Evolutionary conservation across 1,284 basidiomycete genomes (phyloP).

Genomic region (Nidula niveotomentosa): DNA sequence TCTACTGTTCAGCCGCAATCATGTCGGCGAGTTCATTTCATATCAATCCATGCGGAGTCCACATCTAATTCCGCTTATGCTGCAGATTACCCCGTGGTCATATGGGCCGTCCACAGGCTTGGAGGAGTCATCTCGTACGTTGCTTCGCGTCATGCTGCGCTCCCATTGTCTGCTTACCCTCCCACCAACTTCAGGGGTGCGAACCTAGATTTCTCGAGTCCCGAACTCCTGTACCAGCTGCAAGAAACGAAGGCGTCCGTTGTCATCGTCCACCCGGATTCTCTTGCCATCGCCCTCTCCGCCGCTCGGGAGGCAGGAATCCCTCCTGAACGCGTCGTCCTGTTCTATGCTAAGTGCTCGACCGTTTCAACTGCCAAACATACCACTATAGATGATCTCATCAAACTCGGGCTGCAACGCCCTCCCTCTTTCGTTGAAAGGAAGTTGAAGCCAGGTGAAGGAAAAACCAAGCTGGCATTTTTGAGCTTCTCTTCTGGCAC

Average conservation of each 20-base stretch:
- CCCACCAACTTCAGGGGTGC: slow-evolving; percentile 28
- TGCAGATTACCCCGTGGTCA: slow-evolving; percentile 65
- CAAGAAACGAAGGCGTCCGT: slow-evolving; percentile 53
- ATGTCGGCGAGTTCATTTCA: slow-evolving; percentile 46
- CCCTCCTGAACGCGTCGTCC: slow-evolving; percentile 47
- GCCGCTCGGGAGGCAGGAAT: slow-evolving; percentile 58
- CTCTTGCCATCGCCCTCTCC: slow-evolving; percentile 45
- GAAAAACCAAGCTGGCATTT: slow-evolving; percentile 69
- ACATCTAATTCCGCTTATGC: background rate
- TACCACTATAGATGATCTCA: slow-evolving; percentile 33
- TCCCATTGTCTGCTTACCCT: too few relatives aligned
- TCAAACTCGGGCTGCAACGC: slow-evolving; percentile 34
- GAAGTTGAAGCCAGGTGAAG: slow-evolving; percentile 59
- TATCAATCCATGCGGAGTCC: background rate
- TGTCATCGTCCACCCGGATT: slow-evolving; percentile 58
- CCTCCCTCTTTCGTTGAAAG: slow-evolving; percentile 36
- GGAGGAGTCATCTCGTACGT: slow-evolving; percentile 64
- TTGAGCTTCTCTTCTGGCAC: slow-evolving; percentile 75
- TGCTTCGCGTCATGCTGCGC: background rate
- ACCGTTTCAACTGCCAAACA: slow-evolving; percentile 10
- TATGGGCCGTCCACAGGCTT: slow-evolving; percentile 69
- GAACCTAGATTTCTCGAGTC: slow-evolving; percentile 68
- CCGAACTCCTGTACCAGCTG: slow-evolving; percentile 69
- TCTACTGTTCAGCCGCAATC: slow-evolving; percentile 69
- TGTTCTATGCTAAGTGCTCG: slow-evolving; percentile 38